Evolutionary conservation across 2,329 filamentous ascomycete genomes (phyloP).

Genomic region (Colletotrichum tabaci): DNA sequence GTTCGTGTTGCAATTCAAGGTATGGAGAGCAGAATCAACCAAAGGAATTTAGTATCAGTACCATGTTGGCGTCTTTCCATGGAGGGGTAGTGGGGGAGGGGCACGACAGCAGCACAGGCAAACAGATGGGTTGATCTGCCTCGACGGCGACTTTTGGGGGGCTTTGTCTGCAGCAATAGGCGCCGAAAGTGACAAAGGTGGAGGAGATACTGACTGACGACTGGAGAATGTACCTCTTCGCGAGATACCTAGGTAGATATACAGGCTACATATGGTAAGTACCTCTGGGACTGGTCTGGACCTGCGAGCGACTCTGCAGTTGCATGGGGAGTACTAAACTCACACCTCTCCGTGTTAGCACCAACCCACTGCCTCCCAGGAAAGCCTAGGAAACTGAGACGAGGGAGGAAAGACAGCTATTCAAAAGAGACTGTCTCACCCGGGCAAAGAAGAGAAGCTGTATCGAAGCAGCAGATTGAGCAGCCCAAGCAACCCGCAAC

Average conservation of each 20-base stretch:
- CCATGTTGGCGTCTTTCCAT: background rate
- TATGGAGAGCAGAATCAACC: background rate
- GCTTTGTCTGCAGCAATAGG: constrained; percentile 4
- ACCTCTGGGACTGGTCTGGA: background rate
- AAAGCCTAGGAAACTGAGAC: background rate
- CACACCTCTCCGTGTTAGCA: background rate
- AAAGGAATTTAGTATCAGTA: background rate
- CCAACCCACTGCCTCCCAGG: background rate
- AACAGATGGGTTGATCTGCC: background rate
- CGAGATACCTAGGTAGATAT: too few species aligned
- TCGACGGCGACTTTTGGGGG: constrained; percentile 2
- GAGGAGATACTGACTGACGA: background rate
- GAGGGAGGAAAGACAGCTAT: background rate
- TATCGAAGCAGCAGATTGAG: background rate
- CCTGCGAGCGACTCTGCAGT: background rate
- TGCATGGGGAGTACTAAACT: background rate
- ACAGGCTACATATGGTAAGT: background rate
- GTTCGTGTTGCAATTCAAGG: too few species aligned
- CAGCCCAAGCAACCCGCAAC: background rate
- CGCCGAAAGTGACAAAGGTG: background rate
- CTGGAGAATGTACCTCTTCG: background rate
- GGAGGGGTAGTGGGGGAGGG: constrained; percentile 29
- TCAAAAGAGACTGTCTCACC: background rate
- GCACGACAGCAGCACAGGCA: constrained; percentile 4
- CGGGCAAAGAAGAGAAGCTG: background rate